These are phyloP conservation scores for Penicillium turbatum DNA, from an alignment of 495 filamentous ascomycete genomes.

Conservation along the genomic window DNA sequence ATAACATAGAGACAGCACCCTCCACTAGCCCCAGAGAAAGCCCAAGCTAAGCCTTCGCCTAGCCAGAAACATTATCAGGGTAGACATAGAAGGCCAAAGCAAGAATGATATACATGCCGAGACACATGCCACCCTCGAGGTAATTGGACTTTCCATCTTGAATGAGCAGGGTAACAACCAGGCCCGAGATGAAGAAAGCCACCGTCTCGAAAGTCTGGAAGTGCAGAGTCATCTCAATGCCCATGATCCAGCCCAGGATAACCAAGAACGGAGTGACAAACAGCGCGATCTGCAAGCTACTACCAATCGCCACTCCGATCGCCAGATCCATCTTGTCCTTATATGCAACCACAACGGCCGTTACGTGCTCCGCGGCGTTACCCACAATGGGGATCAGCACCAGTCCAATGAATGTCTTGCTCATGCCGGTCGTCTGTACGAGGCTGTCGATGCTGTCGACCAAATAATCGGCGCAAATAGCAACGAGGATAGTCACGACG, in stretches of 20 bases:
- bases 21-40: background rate
- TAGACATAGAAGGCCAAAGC: slow-evolving; percentile 88
- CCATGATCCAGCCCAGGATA: slow-evolving; percentile 86
- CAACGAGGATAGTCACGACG: slow-evolving; percentile 74
- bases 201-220: slow-evolving; percentile 95
- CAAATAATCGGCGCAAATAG: slow-evolving; percentile 88
- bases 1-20: background rate
- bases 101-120: slow-evolving; percentile 77
- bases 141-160: slow-evolving; percentile 96
- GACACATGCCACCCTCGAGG: slow-evolving; percentile 86
- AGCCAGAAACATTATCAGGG: slow-evolving; percentile 53
- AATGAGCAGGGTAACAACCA: slow-evolving; percentile 89
- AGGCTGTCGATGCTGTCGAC: slow-evolving; percentile 90
- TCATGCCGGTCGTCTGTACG: slow-evolving; percentile 77
- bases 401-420: slow-evolving; percentile 93
- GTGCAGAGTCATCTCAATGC: slow-evolving; percentile 79
- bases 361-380: slow-evolving; percentile 96
- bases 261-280: slow-evolving; percentile 89
- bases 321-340: slow-evolving; percentile 98
- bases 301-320: slow-evolving; percentile 89
- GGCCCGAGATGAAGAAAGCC: slow-evolving; percentile 81
- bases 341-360: slow-evolving; percentile 83
- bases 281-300: slow-evolving; percentile 89
- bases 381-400: slow-evolving; percentile 95
- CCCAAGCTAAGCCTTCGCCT: background rate